These are phyloP conservation scores for Glebionis coronaria DNA, from an alignment of 129 eudicot species.

Conservation along the genomic window DNA sequence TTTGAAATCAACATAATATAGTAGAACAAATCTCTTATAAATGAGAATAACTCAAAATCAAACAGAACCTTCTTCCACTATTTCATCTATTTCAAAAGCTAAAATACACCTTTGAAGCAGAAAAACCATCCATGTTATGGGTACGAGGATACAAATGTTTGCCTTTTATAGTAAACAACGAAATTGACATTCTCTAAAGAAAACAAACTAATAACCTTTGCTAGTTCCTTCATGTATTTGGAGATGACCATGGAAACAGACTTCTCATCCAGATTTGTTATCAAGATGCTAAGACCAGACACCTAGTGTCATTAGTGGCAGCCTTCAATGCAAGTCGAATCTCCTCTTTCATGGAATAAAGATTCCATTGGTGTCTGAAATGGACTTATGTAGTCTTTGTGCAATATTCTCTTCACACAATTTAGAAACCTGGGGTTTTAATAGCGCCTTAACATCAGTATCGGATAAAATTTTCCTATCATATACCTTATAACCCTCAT, in stretches of 20 bases:
- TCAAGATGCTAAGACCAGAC: conserved; percentile 67
- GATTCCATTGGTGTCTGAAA: conserved; percentile 94
- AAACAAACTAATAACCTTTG: conserved; percentile 75
- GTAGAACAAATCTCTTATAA: too few relatives aligned
- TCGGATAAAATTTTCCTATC: conserved; percentile 33
- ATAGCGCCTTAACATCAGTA: conserved; percentile 48
- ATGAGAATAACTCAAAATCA: too few relatives aligned
- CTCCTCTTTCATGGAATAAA: conserved; percentile 77
- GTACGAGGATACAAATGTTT: too few relatives aligned
- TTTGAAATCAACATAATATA: too few relatives aligned
- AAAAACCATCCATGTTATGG: too few relatives aligned
- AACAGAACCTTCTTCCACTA: too few relatives aligned
- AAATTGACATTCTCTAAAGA: too few relatives aligned
- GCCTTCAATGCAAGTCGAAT: conserved; percentile 83
- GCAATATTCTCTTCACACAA: conserved; percentile 77
- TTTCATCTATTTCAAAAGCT: too few relatives aligned
- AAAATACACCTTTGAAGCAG: too few relatives aligned
- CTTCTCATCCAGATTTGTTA: conserved; percentile 38
- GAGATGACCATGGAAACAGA: conserved; percentile 55
- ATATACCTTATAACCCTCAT: conserved; percentile 26
- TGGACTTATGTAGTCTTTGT: conserved; percentile 77
- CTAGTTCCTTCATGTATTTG: conserved; percentile 56
- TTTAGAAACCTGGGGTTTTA: conserved; percentile 76
- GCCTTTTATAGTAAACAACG: too few relatives aligned
- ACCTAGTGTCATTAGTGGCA: conserved; percentile 69